These are phyloP conservation scores for Solanum habrochaites DNA, from an alignment of 257 asterid species.

Conservation along the genomic window DNA sequence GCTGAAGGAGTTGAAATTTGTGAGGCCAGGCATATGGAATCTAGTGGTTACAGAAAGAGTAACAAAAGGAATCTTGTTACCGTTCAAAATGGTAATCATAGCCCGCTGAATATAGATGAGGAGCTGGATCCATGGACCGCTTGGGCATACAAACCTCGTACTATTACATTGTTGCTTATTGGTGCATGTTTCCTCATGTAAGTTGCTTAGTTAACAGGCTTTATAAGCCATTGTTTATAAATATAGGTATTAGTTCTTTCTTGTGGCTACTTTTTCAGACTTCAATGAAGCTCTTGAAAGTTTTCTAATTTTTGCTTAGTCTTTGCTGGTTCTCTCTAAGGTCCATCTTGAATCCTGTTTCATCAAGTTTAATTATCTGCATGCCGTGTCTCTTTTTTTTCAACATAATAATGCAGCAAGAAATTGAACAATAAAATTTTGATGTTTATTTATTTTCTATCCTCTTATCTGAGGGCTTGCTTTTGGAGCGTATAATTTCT, in stretches of 20 bases:
- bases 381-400: not conserved
- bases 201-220: conserved; percentile 15
- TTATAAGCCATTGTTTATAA: not conserved
- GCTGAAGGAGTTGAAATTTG: conserved; percentile 11
- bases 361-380: not conserved
- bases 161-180: conserved; percentile 64
- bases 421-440: not conserved
- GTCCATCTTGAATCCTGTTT: not conserved
- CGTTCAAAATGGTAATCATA: conserved; percentile 58
- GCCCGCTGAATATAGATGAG: conserved; percentile 34
- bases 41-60: conserved; percentile 42
- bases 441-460: not conserved
- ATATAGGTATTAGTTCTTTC: not conserved
- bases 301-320: not conserved
- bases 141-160: conserved; percentile 95
- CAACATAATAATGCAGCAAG: not conserved
- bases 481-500: not conserved
- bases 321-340: not conserved
- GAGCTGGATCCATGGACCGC: conserved; percentile 99
- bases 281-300: not conserved
- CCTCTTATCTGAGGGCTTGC: not conserved
- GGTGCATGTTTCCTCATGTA: conserved; percentile 97
- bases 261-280: not conserved
- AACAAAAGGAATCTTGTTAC: conserved; percentile 33
- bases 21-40: conserved; percentile 42